Percentiles rank a stretch among this genome's conserved stretches.
Conservation (phyloP, 1,284 basidiomycete species). For the Pholiota adiposa region DNA sequence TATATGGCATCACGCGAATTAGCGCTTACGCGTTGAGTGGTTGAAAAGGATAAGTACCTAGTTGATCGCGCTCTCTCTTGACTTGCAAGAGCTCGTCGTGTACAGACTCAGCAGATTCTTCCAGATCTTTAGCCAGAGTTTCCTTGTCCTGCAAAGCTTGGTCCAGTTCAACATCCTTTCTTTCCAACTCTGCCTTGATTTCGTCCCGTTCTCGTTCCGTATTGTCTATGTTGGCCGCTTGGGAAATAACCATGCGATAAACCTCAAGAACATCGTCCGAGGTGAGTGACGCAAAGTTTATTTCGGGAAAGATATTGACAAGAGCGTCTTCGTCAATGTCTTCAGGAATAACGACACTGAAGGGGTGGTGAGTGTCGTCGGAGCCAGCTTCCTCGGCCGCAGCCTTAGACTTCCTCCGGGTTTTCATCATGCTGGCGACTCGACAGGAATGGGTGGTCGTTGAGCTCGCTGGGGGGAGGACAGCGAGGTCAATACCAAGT, state of each 20-base stretch:
- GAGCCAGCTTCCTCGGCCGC: slow-evolving; percentile 31
- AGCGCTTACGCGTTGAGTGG: slow-evolving; percentile 8
- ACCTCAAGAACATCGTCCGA: slow-evolving; percentile 61
- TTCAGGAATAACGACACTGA: slow-evolving; percentile 44
- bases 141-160: slow-evolving; percentile 78
- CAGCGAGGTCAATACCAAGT: slow-evolving; percentile 36
- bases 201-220: slow-evolving; percentile 67
- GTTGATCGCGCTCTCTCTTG: slow-evolving; percentile 64
- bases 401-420: slow-evolving; percentile 46
- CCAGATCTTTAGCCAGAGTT: slow-evolving; percentile 56
- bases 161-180: slow-evolving; percentile 78
- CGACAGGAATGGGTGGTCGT: slow-evolving; percentile 15
- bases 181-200: slow-evolving; percentile 61
- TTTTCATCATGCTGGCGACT: slow-evolving; percentile 40
- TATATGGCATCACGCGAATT: slow-evolving; percentile 39
- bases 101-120: slow-evolving; percentile 49
- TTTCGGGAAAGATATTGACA: slow-evolving; percentile 54
- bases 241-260: slow-evolving; percentile 63
- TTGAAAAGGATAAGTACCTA: slow-evolving; percentile 44
- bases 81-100: slow-evolving; percentile 57
- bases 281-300: slow-evolving; percentile 57
- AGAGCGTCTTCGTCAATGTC: slow-evolving; percentile 68
- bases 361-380: slow-evolving; percentile 26
- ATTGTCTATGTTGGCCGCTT: slow-evolving; percentile 56
- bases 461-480: slow-evolving; percentile 34